Base-by-base conservation (phyloP, 2,329 filamentous ascomycete genomes). In the Aschersonia sp. region DNA sequence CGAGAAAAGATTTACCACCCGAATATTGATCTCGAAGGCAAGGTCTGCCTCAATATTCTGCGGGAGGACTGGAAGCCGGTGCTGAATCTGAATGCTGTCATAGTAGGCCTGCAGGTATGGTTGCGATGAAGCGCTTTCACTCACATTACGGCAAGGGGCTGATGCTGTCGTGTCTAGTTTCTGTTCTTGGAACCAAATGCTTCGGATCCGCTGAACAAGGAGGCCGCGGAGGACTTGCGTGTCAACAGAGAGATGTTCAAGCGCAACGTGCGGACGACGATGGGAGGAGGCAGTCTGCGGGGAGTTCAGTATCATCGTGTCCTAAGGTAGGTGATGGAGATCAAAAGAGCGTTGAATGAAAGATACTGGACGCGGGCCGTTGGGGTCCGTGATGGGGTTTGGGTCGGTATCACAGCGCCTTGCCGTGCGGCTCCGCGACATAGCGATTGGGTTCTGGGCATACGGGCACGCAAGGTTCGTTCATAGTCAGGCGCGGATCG, bases 51-150 rank as follows among this genome's bases (percentile, higher is more conserved):
- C 60, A 98, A 98, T 65, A 98, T 98, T 59, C 68, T 98, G 60
- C 75, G 92, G 52, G 92, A 98, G 70, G 92, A 98, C 70, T 98
- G 92, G 92, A 98, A 97, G 73, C 92, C 92, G 0, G 92, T 98
- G 43, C 70, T 98, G 62, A 97, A 97, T 65, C 67, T 98, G 63
- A 96, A 97, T 62, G 89, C 92, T 12, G 89, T 97, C 41, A 92
- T 98, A 56, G 89, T 97, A 47, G 92, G 92, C 42, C 69, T 98
- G 62, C 87, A 89, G 78, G 84, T 87, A 69, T 46, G 47, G 20
- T 20, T 20, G 20, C 20, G 20, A 20, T 20, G 20, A 20, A 20
- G 20, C 20, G 20, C 20, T 20, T 20, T 20, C 20, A 20, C 20
- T 20, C 48, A 45, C 65, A 9, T 12, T 38, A 38, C 35, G 3